A percentile compares a stretch with the other conserved stretches of the same genome.
These are phyloP conservation scores for Penicillium occitanis DNA, from an alignment of 2,329 filamentous ascomycete genomes.

Conservation along the genomic window DNA sequence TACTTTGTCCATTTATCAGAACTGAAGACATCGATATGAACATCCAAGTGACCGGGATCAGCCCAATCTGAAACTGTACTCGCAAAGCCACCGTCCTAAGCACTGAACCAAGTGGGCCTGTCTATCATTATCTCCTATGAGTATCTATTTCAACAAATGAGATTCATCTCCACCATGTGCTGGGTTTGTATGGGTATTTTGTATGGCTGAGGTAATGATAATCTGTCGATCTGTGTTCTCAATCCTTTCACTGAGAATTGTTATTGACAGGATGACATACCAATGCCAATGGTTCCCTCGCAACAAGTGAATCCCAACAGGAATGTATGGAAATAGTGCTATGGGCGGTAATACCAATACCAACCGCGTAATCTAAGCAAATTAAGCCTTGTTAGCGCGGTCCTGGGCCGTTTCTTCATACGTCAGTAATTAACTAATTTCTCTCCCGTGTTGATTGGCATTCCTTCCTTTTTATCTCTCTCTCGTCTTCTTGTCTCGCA, in stretches of 20 bases:
- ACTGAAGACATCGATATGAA: background rate
- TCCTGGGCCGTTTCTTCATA: conserved; percentile 2
- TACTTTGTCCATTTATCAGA: background rate
- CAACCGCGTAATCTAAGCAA: conserved; percentile 1
- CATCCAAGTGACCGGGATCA: background rate
- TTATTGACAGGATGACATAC: background rate
- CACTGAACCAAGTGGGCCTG: conserved; percentile 1
- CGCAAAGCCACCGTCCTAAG: background rate
- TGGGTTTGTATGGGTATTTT: background rate
- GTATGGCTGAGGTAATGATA: background rate
- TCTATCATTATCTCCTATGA: background rate
- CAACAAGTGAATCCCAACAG: background rate
- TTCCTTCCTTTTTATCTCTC: background rate
- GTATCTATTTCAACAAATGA: background rate
- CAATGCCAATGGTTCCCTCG: background rate
- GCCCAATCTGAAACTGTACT: background rate
- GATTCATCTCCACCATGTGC: background rate
- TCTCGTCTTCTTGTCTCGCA: background rate
- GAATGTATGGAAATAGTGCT: background rate
- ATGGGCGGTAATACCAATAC: background rate
- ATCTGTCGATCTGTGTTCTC: background rate
- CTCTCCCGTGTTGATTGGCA: background rate
- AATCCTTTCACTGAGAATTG: no score
- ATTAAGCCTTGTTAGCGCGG: conserved; percentile 3
- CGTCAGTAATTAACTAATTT: conserved; percentile 8